A percentile compares a stretch with the other conserved stretches of the same genome.
Conservation (phyloP, 306 rosid genomes). For the Begonia loranthoides region DNA sequence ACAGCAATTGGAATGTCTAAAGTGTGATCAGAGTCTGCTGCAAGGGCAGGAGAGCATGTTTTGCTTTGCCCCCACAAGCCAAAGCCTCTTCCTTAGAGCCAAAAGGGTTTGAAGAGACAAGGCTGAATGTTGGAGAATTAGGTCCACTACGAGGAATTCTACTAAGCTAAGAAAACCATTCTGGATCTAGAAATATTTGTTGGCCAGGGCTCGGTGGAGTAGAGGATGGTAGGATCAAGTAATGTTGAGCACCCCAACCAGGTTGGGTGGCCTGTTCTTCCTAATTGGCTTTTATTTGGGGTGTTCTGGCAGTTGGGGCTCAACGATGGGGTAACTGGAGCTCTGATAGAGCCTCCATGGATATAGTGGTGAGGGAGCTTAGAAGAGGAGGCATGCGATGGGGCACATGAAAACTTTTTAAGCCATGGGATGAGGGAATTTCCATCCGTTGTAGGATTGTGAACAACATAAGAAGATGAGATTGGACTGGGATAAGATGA, state of each 20-base stretch:
- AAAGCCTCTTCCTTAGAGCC: constrained; percentile 29
- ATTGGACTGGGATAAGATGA: constrained; percentile 45
- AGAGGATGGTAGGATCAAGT: constrained; percentile 39
- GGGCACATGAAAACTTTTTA: constrained; percentile 36
- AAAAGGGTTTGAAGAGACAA: constrained; percentile 36
- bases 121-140: constrained; percentile 45
- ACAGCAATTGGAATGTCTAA: constrained; percentile 44
- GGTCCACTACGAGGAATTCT: constrained; percentile 43
- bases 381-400: constrained; percentile 35
- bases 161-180: constrained; percentile 35
- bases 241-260: constrained; percentile 33
- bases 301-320: constrained; percentile 45
- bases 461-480: constrained; percentile 27
- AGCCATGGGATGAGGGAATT: constrained; percentile 60
- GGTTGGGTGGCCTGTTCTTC: constrained; percentile 28
- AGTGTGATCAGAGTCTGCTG: constrained; percentile 23
- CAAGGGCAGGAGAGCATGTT: constrained; percentile 37
- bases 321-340: constrained; percentile 49
- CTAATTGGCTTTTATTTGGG: constrained; percentile 29
- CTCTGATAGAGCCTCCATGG: constrained; percentile 45
- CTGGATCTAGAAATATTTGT: constrained; percentile 31
- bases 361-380: constrained; percentile 29
- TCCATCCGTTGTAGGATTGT: constrained; percentile 31
- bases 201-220: constrained; percentile 51
- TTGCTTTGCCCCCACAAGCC: constrained; percentile 37